phyloP scores from a whole-genome alignment of 805 yeast species.

The Tetrapisispora nanseiensis region DNA sequence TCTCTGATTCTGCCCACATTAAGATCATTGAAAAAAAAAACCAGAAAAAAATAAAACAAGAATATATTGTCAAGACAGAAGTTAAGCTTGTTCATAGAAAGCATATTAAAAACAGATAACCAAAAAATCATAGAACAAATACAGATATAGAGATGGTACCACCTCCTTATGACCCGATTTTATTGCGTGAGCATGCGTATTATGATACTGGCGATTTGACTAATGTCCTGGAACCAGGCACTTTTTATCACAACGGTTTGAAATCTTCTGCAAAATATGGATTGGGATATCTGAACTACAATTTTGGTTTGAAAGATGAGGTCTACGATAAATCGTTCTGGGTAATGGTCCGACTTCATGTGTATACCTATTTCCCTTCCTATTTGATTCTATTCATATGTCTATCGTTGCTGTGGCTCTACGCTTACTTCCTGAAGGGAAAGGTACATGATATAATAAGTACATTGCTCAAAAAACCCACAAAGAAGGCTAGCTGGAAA shows the following conservation, averaged over 20 bases:
- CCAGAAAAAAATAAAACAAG: too few species aligned
- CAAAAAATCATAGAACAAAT: not conserved
- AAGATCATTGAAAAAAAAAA: too few species aligned
- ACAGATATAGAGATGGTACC: constrained; percentile 23
- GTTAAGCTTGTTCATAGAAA: not conserved
- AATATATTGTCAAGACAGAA: not conserved
- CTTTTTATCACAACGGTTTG: constrained; percentile 24
- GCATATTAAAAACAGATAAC: not conserved
- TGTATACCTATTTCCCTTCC: constrained; percentile 16
- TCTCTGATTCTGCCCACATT: too few species aligned
- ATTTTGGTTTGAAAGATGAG: constrained; percentile 15
- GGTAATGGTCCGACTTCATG: constrained; percentile 16
- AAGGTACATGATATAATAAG: not conserved
- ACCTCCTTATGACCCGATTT: constrained; percentile 28
- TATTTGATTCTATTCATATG: constrained; percentile 15
- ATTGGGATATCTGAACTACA: constrained; percentile 29
- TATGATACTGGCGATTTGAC: constrained; percentile 26
- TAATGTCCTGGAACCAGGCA: constrained; percentile 20
- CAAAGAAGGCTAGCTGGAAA: not conserved
- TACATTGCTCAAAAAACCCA: not conserved
- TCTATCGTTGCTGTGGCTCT: constrained; percentile 13
- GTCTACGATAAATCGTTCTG: constrained; percentile 15
- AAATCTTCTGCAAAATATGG: constrained; percentile 24
- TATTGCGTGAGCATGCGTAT: constrained; percentile 31
- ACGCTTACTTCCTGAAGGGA: not conserved